Evolutionary conservation across 1,284 basidiomycete genomes (phyloP).

Genomic region (Boletellus sp.): DNA sequence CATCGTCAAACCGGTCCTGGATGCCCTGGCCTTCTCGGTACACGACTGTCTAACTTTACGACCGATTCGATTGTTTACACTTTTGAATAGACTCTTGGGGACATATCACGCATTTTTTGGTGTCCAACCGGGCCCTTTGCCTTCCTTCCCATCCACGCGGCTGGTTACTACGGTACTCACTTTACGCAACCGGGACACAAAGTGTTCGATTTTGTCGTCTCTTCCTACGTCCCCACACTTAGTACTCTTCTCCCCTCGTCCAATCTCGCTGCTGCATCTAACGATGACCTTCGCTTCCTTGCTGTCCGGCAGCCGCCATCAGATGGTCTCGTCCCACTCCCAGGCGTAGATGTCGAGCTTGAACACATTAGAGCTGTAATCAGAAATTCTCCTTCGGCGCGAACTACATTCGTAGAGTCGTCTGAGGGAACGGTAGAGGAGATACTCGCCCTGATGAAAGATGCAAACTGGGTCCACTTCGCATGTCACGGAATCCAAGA

Average conservation of each 20-base stretch:
- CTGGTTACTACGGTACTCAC: constrained; percentile 1
- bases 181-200: constrained; percentile 1
- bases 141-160: constrained; percentile 12
- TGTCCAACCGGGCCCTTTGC: constrained; percentile 14
- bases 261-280: not conserved
- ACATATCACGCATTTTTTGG: constrained; percentile 10
- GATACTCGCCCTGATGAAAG: constrained; percentile 6
- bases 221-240: constrained; percentile 13
- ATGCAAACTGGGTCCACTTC: constrained; percentile 11
- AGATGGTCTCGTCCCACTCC: constrained; percentile 6
- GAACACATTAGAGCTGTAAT: constrained; percentile 1
- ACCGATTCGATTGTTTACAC: not conserved
- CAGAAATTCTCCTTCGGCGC: not conserved
- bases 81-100: not conserved
- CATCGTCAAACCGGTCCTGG: constrained; percentile 8
- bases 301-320: constrained; percentile 10
- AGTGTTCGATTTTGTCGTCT: constrained; percentile 6
- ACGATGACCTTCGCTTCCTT: not conserved
- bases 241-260: not conserved
- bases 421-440: constrained; percentile 10
- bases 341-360: constrained; percentile 5
- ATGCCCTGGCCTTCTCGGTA: constrained; percentile 2
- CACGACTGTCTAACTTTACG: not conserved
- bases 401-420: constrained; percentile 6
- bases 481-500: constrained; percentile 13